Conservation (phyloP, 768 basidiomycete species). For the Amanita subjunquillea region DNA sequence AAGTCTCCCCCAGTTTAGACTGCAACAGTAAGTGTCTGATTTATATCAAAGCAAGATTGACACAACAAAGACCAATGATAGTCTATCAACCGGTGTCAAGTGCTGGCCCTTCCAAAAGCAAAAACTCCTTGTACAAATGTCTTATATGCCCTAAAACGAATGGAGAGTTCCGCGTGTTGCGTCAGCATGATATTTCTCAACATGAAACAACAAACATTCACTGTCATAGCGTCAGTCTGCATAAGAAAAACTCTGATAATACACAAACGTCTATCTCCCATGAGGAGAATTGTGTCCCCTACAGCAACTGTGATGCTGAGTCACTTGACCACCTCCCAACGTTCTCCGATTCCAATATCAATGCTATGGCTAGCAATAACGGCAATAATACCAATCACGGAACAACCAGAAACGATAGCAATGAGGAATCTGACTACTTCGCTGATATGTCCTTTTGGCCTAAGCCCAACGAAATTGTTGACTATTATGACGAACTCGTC, state of each 20-base stretch:
- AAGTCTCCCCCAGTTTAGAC: neutral
- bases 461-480: neutral
- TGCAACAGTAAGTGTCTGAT: neutral
- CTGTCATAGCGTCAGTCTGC: neutral
- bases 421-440: too few species aligned
- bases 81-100: neutral
- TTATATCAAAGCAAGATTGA: neutral
- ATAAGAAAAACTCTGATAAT: neutral
- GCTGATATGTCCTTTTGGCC: slow-evolving; percentile 1
- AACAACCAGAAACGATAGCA: neutral
- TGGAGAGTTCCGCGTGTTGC: neutral
- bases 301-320: neutral
- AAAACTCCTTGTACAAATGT: slow-evolving; percentile 1
- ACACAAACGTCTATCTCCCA: neutral
- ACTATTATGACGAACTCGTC: neutral
- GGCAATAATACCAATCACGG: neutral
- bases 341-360: neutral
- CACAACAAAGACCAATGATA: neutral
- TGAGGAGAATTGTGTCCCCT: neutral
- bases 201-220: slow-evolving; percentile 1
- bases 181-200: neutral
- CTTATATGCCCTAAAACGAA: neutral
- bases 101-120: neutral
- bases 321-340: neutral
- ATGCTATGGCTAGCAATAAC: neutral